Evolutionary conservation across 352 stramenopile genomes (phyloP), one percentile per base, ranked within the genome.

Genomic region (Aphanomyces stellatus): DNA sequence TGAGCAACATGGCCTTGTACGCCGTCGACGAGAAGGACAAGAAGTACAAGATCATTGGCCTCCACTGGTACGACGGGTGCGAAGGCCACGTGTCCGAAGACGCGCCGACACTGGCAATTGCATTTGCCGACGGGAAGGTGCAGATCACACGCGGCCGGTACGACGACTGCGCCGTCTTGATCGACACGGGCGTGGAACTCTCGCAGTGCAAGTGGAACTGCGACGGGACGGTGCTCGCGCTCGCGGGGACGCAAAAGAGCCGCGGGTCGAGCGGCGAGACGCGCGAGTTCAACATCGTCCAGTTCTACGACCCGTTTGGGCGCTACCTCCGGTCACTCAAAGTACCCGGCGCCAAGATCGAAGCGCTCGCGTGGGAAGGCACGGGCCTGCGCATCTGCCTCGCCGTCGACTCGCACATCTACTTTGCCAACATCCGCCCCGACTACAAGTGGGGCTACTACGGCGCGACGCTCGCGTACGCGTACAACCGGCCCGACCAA

Each of bases 351-450:
- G 87, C 75, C 51, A 73, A 77, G 34, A 96, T 98, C 61, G 86
- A 92, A 70, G 81, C 82, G 8, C 70, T 98, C 5, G 87, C 87
- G 28, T 98, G 93, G 93, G 93, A 98, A 78, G 90, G 91, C 60
- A 81, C 78, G 2, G 91, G 92, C 15, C 67, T 98, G 40, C 79
- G 91, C 33, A 94, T 98, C 43, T 96, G 92, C 42, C 71, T 98
- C 19, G 93, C 93, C 0, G 91, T 98, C 24, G 93, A 97, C 74
- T 92, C 88, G 22, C 91, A 95, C 78, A 97, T 98, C 56, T 98
- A 96, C 80, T 98, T 98, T 75, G 93, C 93, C 35, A 98, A 97
- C 75, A 93, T 98, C 49, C 87, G 93, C 6, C 89, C 85, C 22
- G 82, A 86, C 40, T 97, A 98, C 79, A 91, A 90, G 48, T 98